phyloP scores from a whole-genome alignment of 1,139 yeast genomes.

The Pichia cactophila region DNA sequence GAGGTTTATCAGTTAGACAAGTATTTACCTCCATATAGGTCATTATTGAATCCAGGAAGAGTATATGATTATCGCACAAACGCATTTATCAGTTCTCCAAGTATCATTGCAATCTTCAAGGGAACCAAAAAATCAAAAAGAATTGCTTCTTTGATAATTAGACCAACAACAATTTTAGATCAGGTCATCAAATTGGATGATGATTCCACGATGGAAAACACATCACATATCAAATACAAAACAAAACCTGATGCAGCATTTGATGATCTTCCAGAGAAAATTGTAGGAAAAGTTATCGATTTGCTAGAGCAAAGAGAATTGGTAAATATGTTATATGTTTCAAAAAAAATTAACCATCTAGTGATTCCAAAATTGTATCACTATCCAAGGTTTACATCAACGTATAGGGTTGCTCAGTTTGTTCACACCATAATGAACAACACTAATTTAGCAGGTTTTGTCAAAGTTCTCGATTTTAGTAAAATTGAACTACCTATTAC shows the following conservation, averaged over 20 bases:
- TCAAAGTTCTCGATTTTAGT: constrained; percentile 53
- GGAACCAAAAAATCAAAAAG: constrained; percentile 11
- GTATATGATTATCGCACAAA: constrained; percentile 27
- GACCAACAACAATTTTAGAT: constrained; percentile 22
- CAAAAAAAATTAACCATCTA: constrained; percentile 42
- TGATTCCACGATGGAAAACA: constrained; percentile 21
- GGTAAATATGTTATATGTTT: constrained; percentile 42
- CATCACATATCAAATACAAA: not conserved
- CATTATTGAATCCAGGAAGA: constrained; percentile 25
- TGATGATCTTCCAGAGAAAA: constrained; percentile 28
- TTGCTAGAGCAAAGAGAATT: constrained; percentile 23
- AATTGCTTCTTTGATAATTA: constrained; percentile 19
- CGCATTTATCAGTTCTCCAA: constrained; percentile 17
- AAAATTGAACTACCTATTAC: constrained; percentile 41
- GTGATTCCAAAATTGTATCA: constrained; percentile 49
- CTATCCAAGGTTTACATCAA: constrained; percentile 50
- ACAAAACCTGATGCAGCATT: constrained; percentile 12
- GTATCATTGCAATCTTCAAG: constrained; percentile 11
- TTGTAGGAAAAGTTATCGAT: constrained; percentile 23
- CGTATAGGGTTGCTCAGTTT: constrained; percentile 73
- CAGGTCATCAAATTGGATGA: constrained; percentile 24
- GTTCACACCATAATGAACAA: constrained; percentile 54
- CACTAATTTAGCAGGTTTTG: constrained; percentile 47
- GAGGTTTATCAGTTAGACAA: constrained; percentile 19
- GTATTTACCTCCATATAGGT: constrained; percentile 28